These are phyloP conservation scores for Jamesozyma gamospora DNA, from an alignment of 805 yeast genomes.

Conservation along the genomic window DNA sequence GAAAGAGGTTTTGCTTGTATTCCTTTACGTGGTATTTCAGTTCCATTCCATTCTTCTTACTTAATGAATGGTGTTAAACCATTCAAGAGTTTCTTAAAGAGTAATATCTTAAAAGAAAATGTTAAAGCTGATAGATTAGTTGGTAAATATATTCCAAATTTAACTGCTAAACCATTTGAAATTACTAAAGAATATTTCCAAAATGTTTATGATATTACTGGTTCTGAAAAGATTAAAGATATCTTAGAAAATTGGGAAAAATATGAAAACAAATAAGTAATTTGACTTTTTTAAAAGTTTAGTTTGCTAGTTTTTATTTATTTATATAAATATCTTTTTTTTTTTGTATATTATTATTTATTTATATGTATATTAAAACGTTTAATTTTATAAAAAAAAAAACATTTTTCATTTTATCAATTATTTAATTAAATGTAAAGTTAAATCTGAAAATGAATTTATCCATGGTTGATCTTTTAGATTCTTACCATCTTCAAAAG, in stretches of 20 bases:
- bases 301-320: not conserved
- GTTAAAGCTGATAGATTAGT: slow-evolving; percentile 89
- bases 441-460: slow-evolving; percentile 44
- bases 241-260: slow-evolving; percentile 94
- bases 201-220: slow-evolving; percentile 87
- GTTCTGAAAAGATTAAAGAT: slow-evolving; percentile 80
- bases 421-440: slow-evolving; percentile 32
- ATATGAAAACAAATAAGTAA: slow-evolving; percentile 35
- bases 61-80: slow-evolving; percentile 98
- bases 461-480: slow-evolving; percentile 32
- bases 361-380: not conserved
- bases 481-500: slow-evolving; percentile 17
- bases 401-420: not conserved
- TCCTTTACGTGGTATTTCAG: slow-evolving; percentile 98
- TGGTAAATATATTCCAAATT: slow-evolving; percentile 95
- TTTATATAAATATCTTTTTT: not conserved
- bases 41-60: slow-evolving; percentile 99
- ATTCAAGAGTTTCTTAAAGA: slow-evolving; percentile 92
- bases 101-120: slow-evolving; percentile 90
- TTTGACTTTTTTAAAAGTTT: not conserved
- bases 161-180: slow-evolving; percentile 95
- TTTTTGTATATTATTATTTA: not conserved
- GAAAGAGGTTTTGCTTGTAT: slow-evolving; percentile 98
- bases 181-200: slow-evolving; percentile 95
- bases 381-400: not conserved